Base-by-base conservation (phyloP, 768 basidiomycete genomes). In the Russula lepida region DNA sequence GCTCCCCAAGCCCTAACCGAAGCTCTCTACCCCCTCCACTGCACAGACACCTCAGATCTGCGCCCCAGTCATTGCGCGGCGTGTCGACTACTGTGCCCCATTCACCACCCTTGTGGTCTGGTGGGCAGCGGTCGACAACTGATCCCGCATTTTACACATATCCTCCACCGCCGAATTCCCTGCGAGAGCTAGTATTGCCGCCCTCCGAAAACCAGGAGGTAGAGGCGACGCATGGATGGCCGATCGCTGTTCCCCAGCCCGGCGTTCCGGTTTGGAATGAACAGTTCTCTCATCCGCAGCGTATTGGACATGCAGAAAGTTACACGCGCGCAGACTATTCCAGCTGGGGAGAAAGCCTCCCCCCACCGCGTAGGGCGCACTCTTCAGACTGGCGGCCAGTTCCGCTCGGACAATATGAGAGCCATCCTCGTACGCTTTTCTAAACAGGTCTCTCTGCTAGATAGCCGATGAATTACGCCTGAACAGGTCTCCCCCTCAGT, bases 1-100 rank as follows among this genome's bases (percentile, higher is more conserved):
- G 63, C 33, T 65, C 58, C 35, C 63, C 39, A 15, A 69, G 69
- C 60, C 63, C 55, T 21, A 67, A 68, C 61, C 73, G 75, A 62
- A 82, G 80, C 73, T 79, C 79, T 32, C 76, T 84, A 19, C 82
- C 82, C 39, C 74, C 72, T 62, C 79, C 75, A 62, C 75, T 84
- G 43, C 77, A 76, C 59, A 77, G 77, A n/a, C 78, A 77, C 64
- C 76, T 83, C 51, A 58, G 62, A 53, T 66, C 69, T 41, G 62
- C 59, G 27, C 55, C 68, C 41, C 58, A 54, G 48, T 55, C 62
- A 19, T 35, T 56, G 25, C 60, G 49, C 57, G 52, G 54, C 39
- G 28, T 54, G 35, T 32, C 65, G 19, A 52, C 28, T 11, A 49
- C 13, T 19, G 52, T 30, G 8, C 23, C 33, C 52, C 54, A 41